Evolutionary conservation across 2,329 filamentous ascomycete species (phyloP).

Genomic region (Alternaria consortialis): DNA sequence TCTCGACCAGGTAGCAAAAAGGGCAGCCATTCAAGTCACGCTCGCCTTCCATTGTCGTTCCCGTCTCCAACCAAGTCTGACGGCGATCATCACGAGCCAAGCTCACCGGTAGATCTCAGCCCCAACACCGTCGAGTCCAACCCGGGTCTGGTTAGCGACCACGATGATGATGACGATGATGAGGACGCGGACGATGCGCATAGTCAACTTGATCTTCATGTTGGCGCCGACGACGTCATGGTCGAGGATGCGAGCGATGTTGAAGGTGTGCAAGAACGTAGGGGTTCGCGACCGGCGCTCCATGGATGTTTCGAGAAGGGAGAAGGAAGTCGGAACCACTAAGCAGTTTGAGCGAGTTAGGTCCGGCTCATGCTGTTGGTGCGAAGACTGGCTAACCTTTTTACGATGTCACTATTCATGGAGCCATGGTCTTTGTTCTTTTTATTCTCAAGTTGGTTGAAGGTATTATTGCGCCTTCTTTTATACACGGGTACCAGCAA

Average conservation of each 20-base stretch:
- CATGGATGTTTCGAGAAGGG: conserved; percentile 47
- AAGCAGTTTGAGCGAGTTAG: conserved; percentile 37
- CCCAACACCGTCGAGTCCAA: conserved; percentile 60
- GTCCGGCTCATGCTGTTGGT: conserved; percentile 28
- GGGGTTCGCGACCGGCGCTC: conserved; percentile 43
- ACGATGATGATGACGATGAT: conserved; percentile 61
- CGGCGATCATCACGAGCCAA: conserved; percentile 41
- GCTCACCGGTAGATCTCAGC: conserved; percentile 53
- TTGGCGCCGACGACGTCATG: conserved; percentile 49
- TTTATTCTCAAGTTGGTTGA: background rate
- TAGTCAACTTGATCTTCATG: conserved; percentile 47
- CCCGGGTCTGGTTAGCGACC: conserved; percentile 60
- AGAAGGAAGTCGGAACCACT: conserved; percentile 49
- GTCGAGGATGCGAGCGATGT: conserved; percentile 53
- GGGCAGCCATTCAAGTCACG: conserved; percentile 36
- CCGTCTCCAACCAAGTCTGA: conserved; percentile 40
- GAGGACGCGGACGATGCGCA: conserved; percentile 51
- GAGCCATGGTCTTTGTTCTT: conserved; percentile 20
- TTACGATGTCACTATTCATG: conserved; percentile 27
- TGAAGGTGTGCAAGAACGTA: conserved; percentile 47
- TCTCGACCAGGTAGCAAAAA: conserved; percentile 48
- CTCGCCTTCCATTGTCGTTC: conserved; percentile 45
- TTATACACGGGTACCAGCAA: conserved; percentile 37
- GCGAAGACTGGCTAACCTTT: background rate
- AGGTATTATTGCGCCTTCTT: conserved; percentile 10